Conservation (phyloP, 805 yeast species). For the Ogataea methylovora region DNA sequence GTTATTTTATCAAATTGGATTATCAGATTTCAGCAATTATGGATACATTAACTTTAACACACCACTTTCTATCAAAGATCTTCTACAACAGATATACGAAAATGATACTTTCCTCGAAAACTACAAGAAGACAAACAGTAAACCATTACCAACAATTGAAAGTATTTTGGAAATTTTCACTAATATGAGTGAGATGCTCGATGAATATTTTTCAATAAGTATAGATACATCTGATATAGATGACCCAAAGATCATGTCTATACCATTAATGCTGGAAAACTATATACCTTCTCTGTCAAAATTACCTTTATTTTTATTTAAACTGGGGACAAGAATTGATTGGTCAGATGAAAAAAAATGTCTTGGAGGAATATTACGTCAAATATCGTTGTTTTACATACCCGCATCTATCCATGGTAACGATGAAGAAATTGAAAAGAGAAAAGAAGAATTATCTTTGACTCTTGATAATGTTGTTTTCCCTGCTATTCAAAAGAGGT, state of each 20-base stretch:
- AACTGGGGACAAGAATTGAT: slow-evolving; percentile 50
- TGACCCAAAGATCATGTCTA: slow-evolving; percentile 30
- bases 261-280: slow-evolving; percentile 66
- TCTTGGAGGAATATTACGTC: slow-evolving; percentile 53
- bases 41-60: slow-evolving; percentile 45
- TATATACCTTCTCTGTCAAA: slow-evolving; percentile 58
- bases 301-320: slow-evolving; percentile 57
- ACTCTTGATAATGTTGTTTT: slow-evolving; percentile 52
- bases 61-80: slow-evolving; percentile 24
- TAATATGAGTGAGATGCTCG: slow-evolving; percentile 67
- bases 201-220: slow-evolving; percentile 65
- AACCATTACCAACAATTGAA: slow-evolving; percentile 10
- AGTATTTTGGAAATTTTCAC: slow-evolving; percentile 21
- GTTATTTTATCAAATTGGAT: slow-evolving; percentile 73
- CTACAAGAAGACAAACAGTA: background rate
- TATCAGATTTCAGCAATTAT: slow-evolving; percentile 74
- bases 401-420: slow-evolving; percentile 46
- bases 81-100: slow-evolving; percentile 29
- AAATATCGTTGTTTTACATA: slow-evolving; percentile 64
- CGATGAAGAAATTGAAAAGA: slow-evolving; percentile 12
- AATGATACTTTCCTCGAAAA: slow-evolving; percentile 8
- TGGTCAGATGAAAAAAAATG: slow-evolving; percentile 68
- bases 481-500: slow-evolving; percentile 54
- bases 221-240: slow-evolving; percentile 21
- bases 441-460: slow-evolving; percentile 15